Evolutionary conservation across 441 rosid species (phyloP).

Genomic region (Croton setiger): DNA sequence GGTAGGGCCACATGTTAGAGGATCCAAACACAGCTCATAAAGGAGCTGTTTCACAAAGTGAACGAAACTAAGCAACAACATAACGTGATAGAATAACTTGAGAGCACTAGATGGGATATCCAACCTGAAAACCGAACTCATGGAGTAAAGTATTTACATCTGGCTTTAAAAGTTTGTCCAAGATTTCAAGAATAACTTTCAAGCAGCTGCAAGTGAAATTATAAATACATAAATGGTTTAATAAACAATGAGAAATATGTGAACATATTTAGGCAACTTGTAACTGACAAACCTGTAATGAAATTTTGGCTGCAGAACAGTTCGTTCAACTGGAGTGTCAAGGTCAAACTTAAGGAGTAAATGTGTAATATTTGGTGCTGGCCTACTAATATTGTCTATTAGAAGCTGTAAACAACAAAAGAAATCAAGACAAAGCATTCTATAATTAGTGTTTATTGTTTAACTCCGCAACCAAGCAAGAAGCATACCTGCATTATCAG

Average conservation of each 20-base stretch:
- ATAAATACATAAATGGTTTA: conserved; percentile 14
- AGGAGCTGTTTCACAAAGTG: conserved; percentile 56
- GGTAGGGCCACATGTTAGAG: conserved; percentile 74
- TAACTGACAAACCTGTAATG: conserved; percentile 68
- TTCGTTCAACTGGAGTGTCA: conserved; percentile 71
- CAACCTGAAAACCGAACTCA: conserved; percentile 95
- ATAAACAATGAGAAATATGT: conserved; percentile 9
- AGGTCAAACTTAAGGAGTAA: conserved; percentile 90
- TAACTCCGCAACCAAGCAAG: background rate
- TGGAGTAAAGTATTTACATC: conserved; percentile 77
- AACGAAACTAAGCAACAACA: conserved; percentile 5
- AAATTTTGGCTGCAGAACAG: conserved; percentile 89
- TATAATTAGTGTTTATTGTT: conserved; percentile 13
- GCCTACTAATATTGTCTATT: conserved; percentile 77
- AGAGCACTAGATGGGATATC: conserved; percentile 19
- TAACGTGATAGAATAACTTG: conserved; percentile 5
- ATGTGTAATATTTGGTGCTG: conserved; percentile 92
- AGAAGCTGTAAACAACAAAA: conserved; percentile 55
- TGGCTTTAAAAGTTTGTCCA: conserved; percentile 77
- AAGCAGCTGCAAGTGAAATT: conserved; percentile 62
- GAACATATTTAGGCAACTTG: conserved; percentile 1
- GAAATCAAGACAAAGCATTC: conserved; percentile 15
- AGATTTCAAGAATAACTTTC: conserved; percentile 87
- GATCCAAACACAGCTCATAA: conserved; percentile 84
- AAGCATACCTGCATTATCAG: conserved; percentile 72